Base-by-base conservation (phyloP, 768 basidiomycete genomes). In the Epithele typhae region DNA sequence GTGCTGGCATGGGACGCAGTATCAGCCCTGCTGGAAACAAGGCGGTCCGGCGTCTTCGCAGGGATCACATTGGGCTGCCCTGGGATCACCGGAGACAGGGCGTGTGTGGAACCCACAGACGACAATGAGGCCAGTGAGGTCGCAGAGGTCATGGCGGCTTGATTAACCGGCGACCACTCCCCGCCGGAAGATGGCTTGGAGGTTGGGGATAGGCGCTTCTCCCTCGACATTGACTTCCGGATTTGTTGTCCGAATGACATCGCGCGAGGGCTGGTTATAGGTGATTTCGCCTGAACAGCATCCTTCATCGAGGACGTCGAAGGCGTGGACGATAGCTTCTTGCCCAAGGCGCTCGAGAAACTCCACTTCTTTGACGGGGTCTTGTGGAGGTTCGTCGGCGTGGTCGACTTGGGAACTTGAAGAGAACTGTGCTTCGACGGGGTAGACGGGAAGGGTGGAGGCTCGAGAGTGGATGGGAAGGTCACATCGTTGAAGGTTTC, bases 301-400 rank as follows among this genome's bases (percentile, higher is more conserved):
- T 76, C 74, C 55, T 64, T 72, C 63, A 71, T 66, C 1, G 81
- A 78, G 34, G 76, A 73, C 15, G 72, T 73, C 17, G 82, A 82
- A 40, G 84, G 81, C 22, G 81, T 84, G 48, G 76, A 76, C 12
- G 82, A 76, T 41, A 89, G 65, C 60, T 78, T 88, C 63, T 87
- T 76, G 54, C 87, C 89, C 4, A 93, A 69, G 19, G 87, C 88
- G 52, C 77, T 85, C n/a, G 88, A 87, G 64, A 94, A 87, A 62
- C 91, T 93, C 92, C 92, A 94, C 66, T 94, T 94, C 77, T 92
- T 93, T n/a, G 87, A 90, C 25, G 91, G 90, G 3, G 87, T 87
- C 69, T 87, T 88, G 42, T 75, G 69, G 35, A 53, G 37, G 22
- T 58, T 58, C n/a, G 60, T 52, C 12, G 63, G 56, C 14, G 59